Evolutionary conservation across 2,329 filamentous ascomycete genomes (phyloP).

Genomic region (Exserohilum rostratum): DNA sequence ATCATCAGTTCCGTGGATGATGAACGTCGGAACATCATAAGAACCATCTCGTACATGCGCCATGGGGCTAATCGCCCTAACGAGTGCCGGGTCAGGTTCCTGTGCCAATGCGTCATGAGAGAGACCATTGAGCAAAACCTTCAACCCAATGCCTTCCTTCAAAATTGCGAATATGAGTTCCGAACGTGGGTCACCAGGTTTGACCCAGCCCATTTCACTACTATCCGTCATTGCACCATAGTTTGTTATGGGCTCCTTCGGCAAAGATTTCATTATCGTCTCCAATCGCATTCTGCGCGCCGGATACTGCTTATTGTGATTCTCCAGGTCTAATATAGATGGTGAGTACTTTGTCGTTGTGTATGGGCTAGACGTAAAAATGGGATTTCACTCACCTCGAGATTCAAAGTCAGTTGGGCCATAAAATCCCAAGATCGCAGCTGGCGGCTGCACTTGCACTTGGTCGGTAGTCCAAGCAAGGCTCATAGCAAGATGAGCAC

Average conservation of each 20-base stretch:
- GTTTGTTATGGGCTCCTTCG: conserved; percentile 1
- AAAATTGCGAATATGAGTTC: conserved; percentile 7
- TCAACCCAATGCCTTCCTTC: conserved; percentile 1
- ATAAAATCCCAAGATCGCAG: conserved; percentile 7
- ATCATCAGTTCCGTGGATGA: conserved; percentile 4
- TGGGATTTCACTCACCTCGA: not conserved
- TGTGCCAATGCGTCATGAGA: not conserved
- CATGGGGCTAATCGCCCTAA: conserved; percentile 6
- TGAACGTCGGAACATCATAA: conserved; percentile 7
- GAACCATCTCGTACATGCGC: conserved; percentile 3
- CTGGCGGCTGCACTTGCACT: not conserved
- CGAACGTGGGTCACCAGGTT: conserved; percentile 6
- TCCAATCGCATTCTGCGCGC: conserved; percentile 8
- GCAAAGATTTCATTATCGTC: conserved; percentile 8
- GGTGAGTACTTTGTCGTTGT: too few relatives aligned
- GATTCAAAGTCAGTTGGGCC: conserved; percentile 8
- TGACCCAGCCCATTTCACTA: conserved; percentile 8
- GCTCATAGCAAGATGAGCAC: conserved; percentile 9
- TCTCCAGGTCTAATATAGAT: not conserved
- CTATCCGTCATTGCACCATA: conserved; percentile 10
- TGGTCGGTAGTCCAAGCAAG: conserved; percentile 7
- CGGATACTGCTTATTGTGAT: not conserved
- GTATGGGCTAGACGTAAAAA: too few relatives aligned
- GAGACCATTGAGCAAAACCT: conserved; percentile 1
- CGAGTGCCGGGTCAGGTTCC: conserved; percentile 3